Percentiles rank a stretch among this genome's conserved stretches.
Evolutionary conservation across 345 rosid genomes (phyloP).

Genomic region (Salix viminalis): DNA sequence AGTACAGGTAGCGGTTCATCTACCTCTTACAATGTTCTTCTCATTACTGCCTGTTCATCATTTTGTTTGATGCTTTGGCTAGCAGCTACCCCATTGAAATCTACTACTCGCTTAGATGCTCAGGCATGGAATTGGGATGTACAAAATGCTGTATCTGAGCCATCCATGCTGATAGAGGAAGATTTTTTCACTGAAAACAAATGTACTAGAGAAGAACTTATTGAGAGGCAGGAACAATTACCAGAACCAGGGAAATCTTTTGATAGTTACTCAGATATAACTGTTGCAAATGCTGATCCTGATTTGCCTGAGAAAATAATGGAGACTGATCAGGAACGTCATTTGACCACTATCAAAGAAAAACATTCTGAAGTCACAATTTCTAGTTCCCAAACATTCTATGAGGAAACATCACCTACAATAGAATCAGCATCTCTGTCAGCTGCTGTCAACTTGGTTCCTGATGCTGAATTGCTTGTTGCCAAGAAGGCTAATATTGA

Average conservation of each 20-base stretch:
- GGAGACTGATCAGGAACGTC: slow-evolving; percentile 51
- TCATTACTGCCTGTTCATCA: slow-evolving; percentile 58
- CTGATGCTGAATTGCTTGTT: slow-evolving; percentile 34
- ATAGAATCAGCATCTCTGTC: slow-evolving; percentile 14
- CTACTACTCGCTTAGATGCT: slow-evolving; percentile 54
- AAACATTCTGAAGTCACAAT: slow-evolving; percentile 29
- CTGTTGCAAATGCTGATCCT: slow-evolving; percentile 37
- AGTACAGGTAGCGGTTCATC: slow-evolving; percentile 49
- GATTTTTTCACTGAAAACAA: slow-evolving; percentile 33
- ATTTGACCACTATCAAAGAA: slow-evolving; percentile 39
- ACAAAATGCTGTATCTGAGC: slow-evolving; percentile 32
- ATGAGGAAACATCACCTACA: slow-evolving; percentile 14
- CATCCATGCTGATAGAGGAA: slow-evolving; percentile 36
- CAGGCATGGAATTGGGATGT: slow-evolving; percentile 54
- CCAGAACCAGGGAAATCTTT: slow-evolving; percentile 28
- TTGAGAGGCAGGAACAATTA: slow-evolving; percentile 30
- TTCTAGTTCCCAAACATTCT: slow-evolving; percentile 21
- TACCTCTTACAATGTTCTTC: slow-evolving; percentile 50
- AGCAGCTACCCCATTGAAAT: slow-evolving; percentile 78
- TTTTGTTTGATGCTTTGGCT: slow-evolving; percentile 86
- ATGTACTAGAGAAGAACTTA: slow-evolving; percentile 24
- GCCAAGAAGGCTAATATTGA: slow-evolving; percentile 38
- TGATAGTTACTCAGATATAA: slow-evolving; percentile 35
- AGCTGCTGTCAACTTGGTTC: slow-evolving; percentile 30
- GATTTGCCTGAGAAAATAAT: slow-evolving; percentile 52